A percentile compares a stretch with the other conserved stretches of the same genome.
Evolutionary conservation across 495 filamentous ascomycete genomes (phyloP).

Genomic region (Lindgomyces ingoldianus): DNA sequence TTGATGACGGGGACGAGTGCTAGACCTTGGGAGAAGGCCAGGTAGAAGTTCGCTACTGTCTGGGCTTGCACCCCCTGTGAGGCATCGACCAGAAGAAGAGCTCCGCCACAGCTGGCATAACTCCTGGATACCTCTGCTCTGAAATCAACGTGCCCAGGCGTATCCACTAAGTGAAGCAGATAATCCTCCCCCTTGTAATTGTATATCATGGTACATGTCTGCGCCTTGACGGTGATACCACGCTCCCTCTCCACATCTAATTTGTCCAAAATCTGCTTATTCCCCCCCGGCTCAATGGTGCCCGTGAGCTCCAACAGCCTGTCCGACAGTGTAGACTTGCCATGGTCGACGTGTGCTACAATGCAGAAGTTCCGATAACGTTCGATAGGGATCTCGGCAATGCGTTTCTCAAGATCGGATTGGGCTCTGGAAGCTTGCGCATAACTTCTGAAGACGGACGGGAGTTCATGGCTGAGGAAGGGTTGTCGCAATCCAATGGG

Average conservation of each 20-base stretch:
- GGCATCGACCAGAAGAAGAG: constrained; percentile 88
- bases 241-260: constrained; percentile 94
- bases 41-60: constrained; percentile 96
- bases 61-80: constrained; percentile 91
- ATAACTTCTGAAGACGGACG: constrained; percentile 45
- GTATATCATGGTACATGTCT: constrained; percentile 98
- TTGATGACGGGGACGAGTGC: constrained; percentile 89
- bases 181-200: constrained; percentile 84
- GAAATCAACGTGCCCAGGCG: constrained; percentile 97
- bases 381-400: constrained; percentile 83
- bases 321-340: constrained; percentile 91
- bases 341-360: constrained; percentile 98
- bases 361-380: constrained; percentile 97
- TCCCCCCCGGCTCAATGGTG: constrained; percentile 81
- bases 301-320: constrained; percentile 92
- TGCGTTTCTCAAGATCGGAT: constrained; percentile 74
- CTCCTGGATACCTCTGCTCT: constrained; percentile 91
- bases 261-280: constrained; percentile 96
- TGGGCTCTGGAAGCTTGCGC: constrained; percentile 46
- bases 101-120: constrained; percentile 93
- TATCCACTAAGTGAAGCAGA: constrained; percentile 92
- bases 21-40: constrained; percentile 89
- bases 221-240: constrained; percentile 97
- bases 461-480: constrained; percentile 36
- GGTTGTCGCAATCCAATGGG: constrained; percentile 17